phyloP scores from a whole-genome alignment of 768 basidiomycete species.

The Lepiota brunneoincarnata region DNA sequence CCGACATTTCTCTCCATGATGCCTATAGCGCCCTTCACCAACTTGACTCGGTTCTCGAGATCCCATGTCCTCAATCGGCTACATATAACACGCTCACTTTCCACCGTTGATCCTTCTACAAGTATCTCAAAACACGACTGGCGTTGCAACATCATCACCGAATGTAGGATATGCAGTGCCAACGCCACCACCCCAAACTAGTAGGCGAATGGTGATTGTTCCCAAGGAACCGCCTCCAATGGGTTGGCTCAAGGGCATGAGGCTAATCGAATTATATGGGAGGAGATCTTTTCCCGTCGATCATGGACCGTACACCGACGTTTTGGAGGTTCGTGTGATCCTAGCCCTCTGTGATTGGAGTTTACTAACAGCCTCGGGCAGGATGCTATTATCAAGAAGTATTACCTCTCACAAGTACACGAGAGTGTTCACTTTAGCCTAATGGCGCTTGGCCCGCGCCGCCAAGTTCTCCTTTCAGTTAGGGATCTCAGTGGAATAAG shows the following conservation, averaged over 20 bases:
- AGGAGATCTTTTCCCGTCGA: conserved; percentile 77
- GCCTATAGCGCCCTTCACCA: too few relatives aligned
- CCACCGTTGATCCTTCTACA: too few relatives aligned
- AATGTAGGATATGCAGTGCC: too few relatives aligned
- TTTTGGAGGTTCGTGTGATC: conserved; percentile 46
- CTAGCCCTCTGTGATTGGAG: background rate
- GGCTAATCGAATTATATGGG: conserved; percentile 86
- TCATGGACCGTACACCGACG: conserved; percentile 57
- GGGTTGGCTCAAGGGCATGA: conserved; percentile 35
- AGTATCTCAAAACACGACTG: too few relatives aligned
- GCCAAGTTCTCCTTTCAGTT: background rate
- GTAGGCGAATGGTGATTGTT: conserved; percentile 8
- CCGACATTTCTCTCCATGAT: too few relatives aligned
- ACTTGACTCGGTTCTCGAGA: too few relatives aligned
- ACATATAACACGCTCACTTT: too few relatives aligned
- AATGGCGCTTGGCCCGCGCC: conserved; percentile 45
- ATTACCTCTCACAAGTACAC: too few relatives aligned
- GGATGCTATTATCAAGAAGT: conserved; percentile 57
- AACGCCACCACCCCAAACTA: background rate
- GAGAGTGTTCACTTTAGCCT: conserved; percentile 65
- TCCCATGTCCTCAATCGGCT: too few relatives aligned
- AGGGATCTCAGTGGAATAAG: too few relatives aligned
- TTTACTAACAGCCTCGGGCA: conserved; percentile 57
- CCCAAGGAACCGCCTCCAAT: too few relatives aligned
- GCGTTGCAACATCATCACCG: background rate